A percentile compares a stretch with the other conserved stretches of the same genome.
Evolutionary conservation across 495 filamentous ascomycete genomes (phyloP).

Genomic region (Penicillium waksmanii): DNA sequence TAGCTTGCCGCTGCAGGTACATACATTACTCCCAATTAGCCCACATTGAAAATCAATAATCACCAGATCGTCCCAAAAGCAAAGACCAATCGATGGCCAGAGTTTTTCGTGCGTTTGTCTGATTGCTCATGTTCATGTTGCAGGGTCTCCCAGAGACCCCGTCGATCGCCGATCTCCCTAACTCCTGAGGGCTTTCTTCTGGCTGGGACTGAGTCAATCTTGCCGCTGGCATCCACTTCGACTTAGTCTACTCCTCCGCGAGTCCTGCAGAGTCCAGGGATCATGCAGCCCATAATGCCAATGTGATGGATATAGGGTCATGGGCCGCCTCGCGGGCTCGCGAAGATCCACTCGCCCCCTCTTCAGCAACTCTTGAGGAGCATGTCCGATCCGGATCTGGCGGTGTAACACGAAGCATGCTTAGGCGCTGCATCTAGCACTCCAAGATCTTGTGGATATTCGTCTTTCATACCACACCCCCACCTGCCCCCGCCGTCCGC

Average conservation of each 20-base stretch:
- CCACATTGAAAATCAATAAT: constrained; percentile 22
- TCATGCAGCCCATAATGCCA: constrained; percentile 22
- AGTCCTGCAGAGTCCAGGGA: constrained; percentile 17
- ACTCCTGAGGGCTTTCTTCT: not conserved
- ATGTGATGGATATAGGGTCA: constrained; percentile 28
- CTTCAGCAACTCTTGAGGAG: not conserved
- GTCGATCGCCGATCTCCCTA: constrained; percentile 19
- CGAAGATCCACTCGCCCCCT: constrained; percentile 9
- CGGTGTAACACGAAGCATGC: constrained; percentile 32
- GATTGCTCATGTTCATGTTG: constrained; percentile 24
- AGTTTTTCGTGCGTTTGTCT: constrained; percentile 9
- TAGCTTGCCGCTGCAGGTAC: constrained; percentile 26
- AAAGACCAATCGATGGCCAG: not conserved
- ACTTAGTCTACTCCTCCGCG: constrained; percentile 10
- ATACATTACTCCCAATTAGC: constrained; percentile 16
- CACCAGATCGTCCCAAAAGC: not conserved
- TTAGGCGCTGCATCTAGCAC: constrained; percentile 18
- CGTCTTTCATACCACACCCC: constrained; percentile 16
- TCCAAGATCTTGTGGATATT: constrained; percentile 18
- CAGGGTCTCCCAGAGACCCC: constrained; percentile 6
- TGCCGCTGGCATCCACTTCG: constrained; percentile 9
- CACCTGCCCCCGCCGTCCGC: constrained; percentile 1
- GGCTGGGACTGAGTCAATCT: constrained; percentile 10
- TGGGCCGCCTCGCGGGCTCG: not conserved
- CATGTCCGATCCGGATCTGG: constrained; percentile 29